phyloP scores from a whole-genome alignment of 2,329 filamentous ascomycete genomes.

The Exophiala alcalophila region DNA sequence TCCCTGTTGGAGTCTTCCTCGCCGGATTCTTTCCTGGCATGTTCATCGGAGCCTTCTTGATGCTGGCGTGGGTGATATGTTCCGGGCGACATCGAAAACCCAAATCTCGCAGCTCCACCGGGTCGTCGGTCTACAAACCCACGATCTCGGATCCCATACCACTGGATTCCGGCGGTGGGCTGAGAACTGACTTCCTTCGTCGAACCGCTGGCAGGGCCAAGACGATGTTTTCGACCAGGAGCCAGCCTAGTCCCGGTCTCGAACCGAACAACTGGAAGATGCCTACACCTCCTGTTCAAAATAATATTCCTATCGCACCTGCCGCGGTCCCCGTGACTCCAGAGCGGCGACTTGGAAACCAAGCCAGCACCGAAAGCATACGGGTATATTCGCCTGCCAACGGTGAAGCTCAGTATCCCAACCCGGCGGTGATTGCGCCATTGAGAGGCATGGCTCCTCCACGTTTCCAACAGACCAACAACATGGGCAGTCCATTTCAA shows the following conservation, averaged over 20 bases:
- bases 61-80: conserved; percentile 50
- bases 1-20: conserved; percentile 41
- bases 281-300: conserved; percentile 28
- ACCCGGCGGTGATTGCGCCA: conserved; percentile 24
- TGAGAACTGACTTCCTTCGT: conserved; percentile 39
- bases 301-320: conserved; percentile 19
- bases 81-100: conserved; percentile 34
- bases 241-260: conserved; percentile 14
- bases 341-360: conserved; percentile 25
- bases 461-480: conserved; percentile 11
- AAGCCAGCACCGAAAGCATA: conserved; percentile 45
- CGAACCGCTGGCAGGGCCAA: conserved; percentile 37
- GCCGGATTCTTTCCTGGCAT: conserved; percentile 49
- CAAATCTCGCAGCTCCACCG: conserved; percentile 11
- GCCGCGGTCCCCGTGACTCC: conserved; percentile 33
- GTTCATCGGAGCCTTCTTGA: conserved; percentile 47
- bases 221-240: conserved; percentile 30
- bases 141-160: conserved; percentile 29
- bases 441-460: conserved; percentile 26
- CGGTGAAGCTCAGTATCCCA: conserved; percentile 28
- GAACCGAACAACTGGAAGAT: conserved; percentile 28
- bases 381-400: conserved; percentile 46
- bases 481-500: conserved; percentile 29
- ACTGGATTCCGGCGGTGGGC: conserved; percentile 32
- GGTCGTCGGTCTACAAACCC: conserved; percentile 26